Base-by-base conservation (phyloP, 768 basidiomycete species). In the Suillus brevipes region DNA sequence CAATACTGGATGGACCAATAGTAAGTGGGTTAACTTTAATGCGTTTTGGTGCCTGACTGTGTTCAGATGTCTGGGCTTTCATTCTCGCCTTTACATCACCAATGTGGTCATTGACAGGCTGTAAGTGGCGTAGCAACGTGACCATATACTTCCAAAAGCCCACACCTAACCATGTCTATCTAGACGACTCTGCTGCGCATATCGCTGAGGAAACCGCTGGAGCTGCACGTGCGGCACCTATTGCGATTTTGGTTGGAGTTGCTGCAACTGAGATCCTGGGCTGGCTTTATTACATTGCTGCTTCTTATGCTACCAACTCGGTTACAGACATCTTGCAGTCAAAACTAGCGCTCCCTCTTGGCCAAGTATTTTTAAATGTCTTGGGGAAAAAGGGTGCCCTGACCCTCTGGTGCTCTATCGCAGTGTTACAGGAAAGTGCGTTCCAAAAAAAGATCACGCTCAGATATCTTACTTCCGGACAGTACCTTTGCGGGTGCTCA, bases 111-210 rank as follows among this genome's bases (percentile, higher is more conserved):
- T 53, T 69, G 38, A 74, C 71, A 18, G 69, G 74, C 47, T 74
- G 72, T 73, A 40, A 31, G 68, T 65, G 36, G 16, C 50, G 20
- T 8, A 1, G 7, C 9, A 34, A 6, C 56, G 16, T 23, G 13
- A n/a, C 25, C 13, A 2, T 18, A 9, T 20, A 14, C 6, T 42
- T 52, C 20, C 12, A 31, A 23, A 23, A 43, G 49, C 12, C 6
- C 38, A 49, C 28, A 14, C 57, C 13, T 34, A 2, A 40, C 31
- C 18, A 13, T 53, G 28, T 59, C 25, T 58, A 31, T 42, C 14
- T 68, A 83, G 82, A 82, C 43, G 81, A 84, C 68, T 84, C 82
- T 23, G 82, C 80, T 12, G 83, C 78, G 7, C 81, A 82, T 62
- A 81, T 84, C 20, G 76, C 83, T 4, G 82, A 82, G 65, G 81